These are phyloP conservation scores for Fusarium circinatum DNA, from an alignment of 2,329 filamentous ascomycete genomes.

Conservation along the genomic window DNA sequence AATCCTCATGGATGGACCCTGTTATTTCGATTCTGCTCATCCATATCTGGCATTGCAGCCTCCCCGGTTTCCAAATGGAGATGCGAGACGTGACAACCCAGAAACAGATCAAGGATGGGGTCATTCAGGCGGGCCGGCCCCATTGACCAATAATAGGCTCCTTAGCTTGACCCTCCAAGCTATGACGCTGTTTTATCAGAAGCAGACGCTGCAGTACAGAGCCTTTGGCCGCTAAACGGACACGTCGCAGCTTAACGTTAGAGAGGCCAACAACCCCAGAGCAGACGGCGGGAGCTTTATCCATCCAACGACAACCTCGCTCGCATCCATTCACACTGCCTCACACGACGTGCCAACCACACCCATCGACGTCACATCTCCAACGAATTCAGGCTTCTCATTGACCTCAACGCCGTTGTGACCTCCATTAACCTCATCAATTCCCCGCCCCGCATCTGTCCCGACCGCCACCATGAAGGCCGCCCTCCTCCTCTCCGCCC, in stretches of 20 bases:
- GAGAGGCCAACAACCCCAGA: conserved; percentile 4
- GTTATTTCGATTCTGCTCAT: conserved; percentile 15
- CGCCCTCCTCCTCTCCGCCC: conserved; percentile 59
- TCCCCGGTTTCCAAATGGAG: conserved; percentile 32
- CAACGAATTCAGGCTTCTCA: conserved; percentile 22
- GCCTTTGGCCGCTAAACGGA: conserved; percentile 30
- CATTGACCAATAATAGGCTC: conserved; percentile 31
- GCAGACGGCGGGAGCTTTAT: background rate
- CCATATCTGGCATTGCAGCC: conserved; percentile 25
- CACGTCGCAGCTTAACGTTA: conserved; percentile 38
- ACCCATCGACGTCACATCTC: conserved; percentile 39
- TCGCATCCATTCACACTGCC: conserved; percentile 25
- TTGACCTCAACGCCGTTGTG: conserved; percentile 9
- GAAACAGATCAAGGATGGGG: conserved; percentile 29
- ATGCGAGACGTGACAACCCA: conserved; percentile 33
- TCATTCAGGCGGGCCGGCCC: conserved; percentile 16
- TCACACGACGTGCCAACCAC: conserved; percentile 31
- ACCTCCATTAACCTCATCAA: conserved; percentile 8
- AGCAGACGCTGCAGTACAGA: conserved; percentile 3
- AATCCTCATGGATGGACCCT: conserved; percentile 24
- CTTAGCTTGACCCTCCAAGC: conserved; percentile 17
- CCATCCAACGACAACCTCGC: conserved; percentile 30
- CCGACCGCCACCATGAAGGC: conserved; percentile 58
- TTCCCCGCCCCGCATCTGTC: conserved; percentile 15
- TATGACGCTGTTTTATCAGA: conserved; percentile 27